Evolutionary conservation across 1,139 yeast genomes (phyloP).

Genomic region (Suhomyces coccinellae): DNA sequence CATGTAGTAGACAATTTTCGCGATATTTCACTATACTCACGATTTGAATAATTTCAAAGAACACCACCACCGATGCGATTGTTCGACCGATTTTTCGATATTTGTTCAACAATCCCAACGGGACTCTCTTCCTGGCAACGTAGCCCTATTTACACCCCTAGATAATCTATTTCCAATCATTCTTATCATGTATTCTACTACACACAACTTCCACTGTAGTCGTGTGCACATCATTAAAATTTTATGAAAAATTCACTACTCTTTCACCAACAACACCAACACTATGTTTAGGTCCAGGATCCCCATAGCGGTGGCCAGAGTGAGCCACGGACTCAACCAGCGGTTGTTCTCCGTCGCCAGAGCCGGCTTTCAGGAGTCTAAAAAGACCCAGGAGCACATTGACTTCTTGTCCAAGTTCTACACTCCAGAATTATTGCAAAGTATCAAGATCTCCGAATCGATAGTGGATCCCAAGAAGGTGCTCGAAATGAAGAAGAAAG

Average conservation of each 20-base stretch:
- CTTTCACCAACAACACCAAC: conserved; percentile 1
- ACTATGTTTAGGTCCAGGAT: conserved; percentile 11
- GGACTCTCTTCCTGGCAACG: not conserved
- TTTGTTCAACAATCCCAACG: not conserved
- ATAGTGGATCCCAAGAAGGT: conserved; percentile 60
- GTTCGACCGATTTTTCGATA: too few relatives aligned
- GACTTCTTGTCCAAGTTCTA: conserved; percentile 68
- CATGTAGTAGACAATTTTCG: not conserved
- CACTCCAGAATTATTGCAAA: conserved; percentile 73
- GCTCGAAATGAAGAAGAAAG: conserved; percentile 35
- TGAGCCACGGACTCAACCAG: conserved; percentile 9
- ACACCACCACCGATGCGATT: too few relatives aligned
- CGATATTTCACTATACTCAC: not conserved
- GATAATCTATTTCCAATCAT: too few relatives aligned
- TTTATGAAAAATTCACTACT: conserved; percentile 10
- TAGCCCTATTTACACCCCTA: not conserved
- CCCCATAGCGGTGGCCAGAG: conserved; percentile 8
- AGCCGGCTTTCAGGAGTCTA: conserved; percentile 6
- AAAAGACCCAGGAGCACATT: conserved; percentile 46
- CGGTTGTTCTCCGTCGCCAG: conserved; percentile 9
- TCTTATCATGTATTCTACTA: too few relatives aligned
- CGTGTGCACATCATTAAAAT: conserved; percentile 9
- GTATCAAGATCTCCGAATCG: conserved; percentile 79
- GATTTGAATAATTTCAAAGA: too few relatives aligned
- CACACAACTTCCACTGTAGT: not conserved